Conservation (phyloP, 352 stramenopile species). For the Pythium coloratum region DNA sequence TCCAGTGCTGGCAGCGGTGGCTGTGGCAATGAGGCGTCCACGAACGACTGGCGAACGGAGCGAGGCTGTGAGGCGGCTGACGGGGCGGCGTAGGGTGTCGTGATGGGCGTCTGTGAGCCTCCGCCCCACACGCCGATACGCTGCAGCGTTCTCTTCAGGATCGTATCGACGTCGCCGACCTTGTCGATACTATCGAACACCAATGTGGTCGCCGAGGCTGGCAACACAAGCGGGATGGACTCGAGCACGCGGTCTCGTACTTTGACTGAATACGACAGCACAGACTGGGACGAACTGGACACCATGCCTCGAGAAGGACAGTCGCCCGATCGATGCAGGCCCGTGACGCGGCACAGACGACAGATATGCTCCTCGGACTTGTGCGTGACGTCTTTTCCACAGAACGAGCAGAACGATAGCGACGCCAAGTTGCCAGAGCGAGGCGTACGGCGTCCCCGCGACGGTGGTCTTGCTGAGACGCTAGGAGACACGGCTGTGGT, state of each 20-base stretch:
- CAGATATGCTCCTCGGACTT: conserved; percentile 59
- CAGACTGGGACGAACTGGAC: conserved; percentile 29
- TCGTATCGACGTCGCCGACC: conserved; percentile 70
- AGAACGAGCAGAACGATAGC: conserved; percentile 56
- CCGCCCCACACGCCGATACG: conserved; percentile 78
- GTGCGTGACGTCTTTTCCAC: conserved; percentile 55
- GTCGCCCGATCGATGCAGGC: conserved; percentile 56
- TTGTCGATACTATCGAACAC: conserved; percentile 71
- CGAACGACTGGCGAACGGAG: conserved; percentile 6
- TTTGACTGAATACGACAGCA: conserved; percentile 72
- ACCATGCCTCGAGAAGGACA: conserved; percentile 32
- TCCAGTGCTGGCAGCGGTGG: conserved; percentile 18
- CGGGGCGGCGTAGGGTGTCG: conserved; percentile 56
- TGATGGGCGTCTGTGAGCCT: conserved; percentile 80
- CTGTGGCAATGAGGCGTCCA: not conserved
- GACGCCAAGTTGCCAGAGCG: conserved; percentile 5
- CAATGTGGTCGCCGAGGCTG: conserved; percentile 45
- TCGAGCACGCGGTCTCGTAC: conserved; percentile 58
- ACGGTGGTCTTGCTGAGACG: conserved; percentile 4
- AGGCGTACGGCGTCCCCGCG: conserved; percentile 9
- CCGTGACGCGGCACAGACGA: conserved; percentile 53
- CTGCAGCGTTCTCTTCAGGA: conserved; percentile 65
- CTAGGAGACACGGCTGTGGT: not conserved
- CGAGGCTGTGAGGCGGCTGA: not conserved
- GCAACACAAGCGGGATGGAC: conserved; percentile 54